Percentiles rank a stretch among this genome's conserved stretches.
Conservation (phyloP, 192 early-diverging fungal genomes). For the Lunasporangiospora selenospora region DNA sequence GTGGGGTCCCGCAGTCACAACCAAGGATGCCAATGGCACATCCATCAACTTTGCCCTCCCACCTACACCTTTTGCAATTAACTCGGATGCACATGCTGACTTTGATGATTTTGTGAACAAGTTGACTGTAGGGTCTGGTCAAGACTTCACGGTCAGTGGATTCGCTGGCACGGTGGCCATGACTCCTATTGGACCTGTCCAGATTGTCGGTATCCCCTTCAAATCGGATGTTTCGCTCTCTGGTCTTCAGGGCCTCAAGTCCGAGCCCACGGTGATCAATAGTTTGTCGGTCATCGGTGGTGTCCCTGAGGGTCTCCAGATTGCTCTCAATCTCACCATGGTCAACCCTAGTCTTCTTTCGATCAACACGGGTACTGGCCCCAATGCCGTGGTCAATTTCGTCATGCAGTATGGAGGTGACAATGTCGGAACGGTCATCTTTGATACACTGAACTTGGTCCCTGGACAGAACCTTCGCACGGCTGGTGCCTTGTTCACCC, state of each 20-base stretch:
- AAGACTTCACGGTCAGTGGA: constrained; percentile 56
- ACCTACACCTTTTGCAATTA: constrained; percentile 53
- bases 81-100: constrained; percentile 45
- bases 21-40: constrained; percentile 50
- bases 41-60: constrained; percentile 57
- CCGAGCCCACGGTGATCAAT: constrained; percentile 57
- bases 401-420: constrained; percentile 50
- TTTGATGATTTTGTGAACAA: constrained; percentile 62
- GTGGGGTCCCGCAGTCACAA: constrained; percentile 46
- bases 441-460: constrained; percentile 50
- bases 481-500: constrained; percentile 55
- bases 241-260: constrained; percentile 64
- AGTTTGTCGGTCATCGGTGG: constrained; percentile 61
- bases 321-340: constrained; percentile 52
- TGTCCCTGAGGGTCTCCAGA: constrained; percentile 44
- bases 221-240: constrained; percentile 52
- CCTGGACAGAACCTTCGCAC: constrained; percentile 53
- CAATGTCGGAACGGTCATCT: constrained; percentile 54
- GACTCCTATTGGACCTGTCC: constrained; percentile 63
- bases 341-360: constrained; percentile 55
- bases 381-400: constrained; percentile 56
- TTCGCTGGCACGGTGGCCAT: constrained; percentile 54
- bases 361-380: constrained; percentile 56
- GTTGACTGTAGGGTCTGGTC: constrained; percentile 50
- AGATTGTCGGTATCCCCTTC: constrained; percentile 61